phyloP scores from a whole-genome alignment of 2,329 filamentous ascomycete species.

The Diaporthe sp. region DNA sequence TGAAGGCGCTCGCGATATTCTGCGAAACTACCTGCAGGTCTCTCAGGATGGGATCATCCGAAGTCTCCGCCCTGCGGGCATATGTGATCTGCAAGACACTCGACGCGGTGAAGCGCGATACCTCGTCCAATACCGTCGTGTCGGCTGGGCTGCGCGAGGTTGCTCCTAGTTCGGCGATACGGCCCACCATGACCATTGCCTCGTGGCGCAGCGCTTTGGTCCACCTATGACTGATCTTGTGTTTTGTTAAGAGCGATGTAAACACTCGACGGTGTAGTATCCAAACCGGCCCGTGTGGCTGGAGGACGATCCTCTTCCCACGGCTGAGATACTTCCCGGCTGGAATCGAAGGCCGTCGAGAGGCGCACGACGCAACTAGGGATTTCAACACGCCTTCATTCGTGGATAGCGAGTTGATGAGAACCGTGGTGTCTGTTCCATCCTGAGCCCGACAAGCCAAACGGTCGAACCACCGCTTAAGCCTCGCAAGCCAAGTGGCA shows the following conservation, averaged over 20 bases:
- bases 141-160: background rate
- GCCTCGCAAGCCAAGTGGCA: background rate
- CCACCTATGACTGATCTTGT: conserved; percentile 33
- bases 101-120: conserved; percentile 41
- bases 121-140: conserved; percentile 26
- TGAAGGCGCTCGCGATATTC: conserved; percentile 39
- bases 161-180: conserved; percentile 1
- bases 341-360: conserved; percentile 34
- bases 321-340: conserved; percentile 40
- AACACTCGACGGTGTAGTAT: conserved; percentile 35
- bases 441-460: background rate
- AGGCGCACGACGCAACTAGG: conserved; percentile 33
- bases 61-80: conserved; percentile 32
- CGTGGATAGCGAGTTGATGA: conserved; percentile 36
- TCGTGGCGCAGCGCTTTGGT: conserved; percentile 34
- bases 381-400: conserved; percentile 28
- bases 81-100: conserved; percentile 41
- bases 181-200: conserved; percentile 33
- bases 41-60: conserved; percentile 23
- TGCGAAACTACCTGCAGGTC: conserved; percentile 20
- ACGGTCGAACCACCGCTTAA: conserved; percentile 10
- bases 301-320: conserved; percentile 36
- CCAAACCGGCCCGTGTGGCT: conserved; percentile 37
- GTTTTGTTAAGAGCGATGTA: conserved; percentile 26
- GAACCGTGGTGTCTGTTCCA: conserved; percentile 21